phyloP scores from a whole-genome alignment of 2,329 filamentous ascomycete species.

The Cytospora mali region DNA sequence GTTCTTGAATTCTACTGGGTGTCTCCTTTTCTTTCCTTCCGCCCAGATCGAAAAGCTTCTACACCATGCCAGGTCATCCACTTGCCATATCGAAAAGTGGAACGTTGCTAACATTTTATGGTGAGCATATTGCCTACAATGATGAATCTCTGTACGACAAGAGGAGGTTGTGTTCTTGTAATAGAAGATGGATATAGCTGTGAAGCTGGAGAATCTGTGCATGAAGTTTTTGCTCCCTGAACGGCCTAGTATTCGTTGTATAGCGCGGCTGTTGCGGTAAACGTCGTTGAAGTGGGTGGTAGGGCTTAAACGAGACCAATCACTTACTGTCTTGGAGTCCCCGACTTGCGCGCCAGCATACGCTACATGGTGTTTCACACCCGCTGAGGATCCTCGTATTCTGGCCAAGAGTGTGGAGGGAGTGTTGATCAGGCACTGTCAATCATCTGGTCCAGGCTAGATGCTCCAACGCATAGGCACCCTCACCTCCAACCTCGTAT shows the following conservation, averaged over 20 bases:
- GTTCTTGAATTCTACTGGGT: not conserved
- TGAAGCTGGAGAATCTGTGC: no score
- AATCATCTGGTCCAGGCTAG: not conserved
- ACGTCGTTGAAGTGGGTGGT: not conserved
- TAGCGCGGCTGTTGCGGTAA: not conserved
- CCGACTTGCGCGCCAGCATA: no score
- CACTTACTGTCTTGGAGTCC: not conserved
- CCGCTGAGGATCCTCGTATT: not conserved
- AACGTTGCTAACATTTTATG: no score
- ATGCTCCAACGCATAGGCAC: not conserved
- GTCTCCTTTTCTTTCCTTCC: constrained; percentile 31
- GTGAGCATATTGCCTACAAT: no score
- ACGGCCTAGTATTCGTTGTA: not conserved
- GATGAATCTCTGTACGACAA: not conserved
- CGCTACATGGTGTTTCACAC: not conserved
- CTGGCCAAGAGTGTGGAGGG: not conserved
- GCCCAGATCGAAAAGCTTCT: constrained; percentile 46
- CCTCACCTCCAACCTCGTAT: not conserved
- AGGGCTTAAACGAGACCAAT: not conserved
- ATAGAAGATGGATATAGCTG: no score
- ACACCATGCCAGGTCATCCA: constrained; percentile 49
- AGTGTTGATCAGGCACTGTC: not conserved
- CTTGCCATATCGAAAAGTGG: no score
- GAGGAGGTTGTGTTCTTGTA: no score
- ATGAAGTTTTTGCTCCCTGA: not conserved